These are phyloP conservation scores for Blastocystis sp. DNA, from an alignment of 352 stramenopile genomes.

Conservation along the genomic window DNA sequence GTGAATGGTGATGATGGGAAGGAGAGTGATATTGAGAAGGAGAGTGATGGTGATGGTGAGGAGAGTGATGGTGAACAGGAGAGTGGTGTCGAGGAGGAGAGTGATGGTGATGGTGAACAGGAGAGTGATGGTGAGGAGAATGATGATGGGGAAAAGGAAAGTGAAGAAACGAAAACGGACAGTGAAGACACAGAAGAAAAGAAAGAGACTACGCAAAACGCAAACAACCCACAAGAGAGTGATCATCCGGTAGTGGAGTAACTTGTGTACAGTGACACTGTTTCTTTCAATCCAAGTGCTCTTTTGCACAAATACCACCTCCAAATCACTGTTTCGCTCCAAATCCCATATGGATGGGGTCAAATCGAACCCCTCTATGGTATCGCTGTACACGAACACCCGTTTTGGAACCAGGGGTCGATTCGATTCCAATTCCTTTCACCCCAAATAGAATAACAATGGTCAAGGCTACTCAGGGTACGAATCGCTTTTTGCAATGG, in stretches of 20 bases:
- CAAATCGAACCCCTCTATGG: not conserved
- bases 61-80: not conserved
- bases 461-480: conserved; percentile 67
- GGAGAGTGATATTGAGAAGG: not conserved
- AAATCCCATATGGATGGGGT: not conserved
- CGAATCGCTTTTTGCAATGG: conserved; percentile 40
- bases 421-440: not conserved
- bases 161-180: not conserved
- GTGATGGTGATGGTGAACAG: not conserved
- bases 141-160: not conserved
- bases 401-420: not conserved
- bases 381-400: not conserved
- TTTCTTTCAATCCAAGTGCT: not conserved
- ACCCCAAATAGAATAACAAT: conserved; percentile 25
- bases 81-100: no score
- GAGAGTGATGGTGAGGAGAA: not conserved
- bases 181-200: not conserved
- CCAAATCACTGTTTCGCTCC: not conserved
- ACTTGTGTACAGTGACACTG: not conserved
- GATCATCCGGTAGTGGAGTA: not conserved
- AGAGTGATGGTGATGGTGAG: not conserved
- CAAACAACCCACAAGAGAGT: not conserved
- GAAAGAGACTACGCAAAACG: not conserved
- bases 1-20: not conserved
- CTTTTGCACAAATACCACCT: not conserved